Evolutionary conservation across 2,329 filamentous ascomycete species (phyloP).

Genomic region (Sclerotinia spermophila): DNA sequence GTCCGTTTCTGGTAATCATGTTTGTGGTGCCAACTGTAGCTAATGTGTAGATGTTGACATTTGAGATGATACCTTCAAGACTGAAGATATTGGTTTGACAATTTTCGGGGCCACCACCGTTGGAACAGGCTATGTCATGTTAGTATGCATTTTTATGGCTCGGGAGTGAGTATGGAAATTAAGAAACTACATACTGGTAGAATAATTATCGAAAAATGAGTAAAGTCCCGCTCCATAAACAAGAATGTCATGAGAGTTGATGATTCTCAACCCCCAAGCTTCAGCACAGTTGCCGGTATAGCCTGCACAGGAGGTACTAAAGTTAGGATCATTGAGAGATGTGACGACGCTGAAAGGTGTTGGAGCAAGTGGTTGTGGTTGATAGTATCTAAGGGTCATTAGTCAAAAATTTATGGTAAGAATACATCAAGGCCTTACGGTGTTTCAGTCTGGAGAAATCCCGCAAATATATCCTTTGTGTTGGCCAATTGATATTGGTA

Average conservation of each 20-base stretch:
- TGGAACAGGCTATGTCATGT: slow-evolving; percentile 23
- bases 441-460: slow-evolving; percentile 32
- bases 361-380: slow-evolving; percentile 58
- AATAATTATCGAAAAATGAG: slow-evolving; percentile 58
- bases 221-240: slow-evolving; percentile 55
- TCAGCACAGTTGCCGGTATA: slow-evolving; percentile 45
- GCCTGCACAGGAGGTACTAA: slow-evolving; percentile 41
- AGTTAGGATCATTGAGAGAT: slow-evolving; percentile 49
- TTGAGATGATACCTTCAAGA: slow-evolving; percentile 23
- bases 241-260: slow-evolving; percentile 47
- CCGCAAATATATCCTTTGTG: slow-evolving; percentile 31
- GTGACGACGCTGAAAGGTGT: slow-evolving; percentile 55
- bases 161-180: neutral
- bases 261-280: slow-evolving; percentile 63
- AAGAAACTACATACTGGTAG: slow-evolving; percentile 24
- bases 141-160: neutral
- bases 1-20: slow-evolving; percentile 27
- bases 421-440: neutral
- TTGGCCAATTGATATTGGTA: slow-evolving; percentile 52
- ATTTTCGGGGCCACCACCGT: slow-evolving; percentile 19
- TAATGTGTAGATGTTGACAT: slow-evolving; percentile 27
- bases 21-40: slow-evolving; percentile 27
- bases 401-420: neutral
- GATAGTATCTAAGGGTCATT: slow-evolving; percentile 51
- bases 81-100: slow-evolving; percentile 29